Evolutionary conservation across 2,329 filamentous ascomycete species (phyloP), one percentile per base, ranked within the genome.

Genomic region (Sporothrix mexicana): DNA sequence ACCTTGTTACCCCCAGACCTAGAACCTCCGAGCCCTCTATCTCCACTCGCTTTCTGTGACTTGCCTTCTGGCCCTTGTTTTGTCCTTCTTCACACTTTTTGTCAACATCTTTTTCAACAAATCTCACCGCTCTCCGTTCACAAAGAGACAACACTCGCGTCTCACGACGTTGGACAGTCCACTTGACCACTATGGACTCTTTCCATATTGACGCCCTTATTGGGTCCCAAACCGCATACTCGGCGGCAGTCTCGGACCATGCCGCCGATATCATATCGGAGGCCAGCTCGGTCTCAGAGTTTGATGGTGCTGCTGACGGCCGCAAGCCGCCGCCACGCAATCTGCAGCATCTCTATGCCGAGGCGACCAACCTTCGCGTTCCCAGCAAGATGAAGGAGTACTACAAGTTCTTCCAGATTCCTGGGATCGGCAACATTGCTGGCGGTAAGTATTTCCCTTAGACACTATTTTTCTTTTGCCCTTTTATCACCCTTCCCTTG

Each of bases 341-440:
- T 80, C 85, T 97, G 74, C 92, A 90, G 77, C 93, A 97, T 80
- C 91, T 95, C 79, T 91, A 91, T 77, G 95, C 93, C 0, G 85
- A 88, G 73, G 85, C 89, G 61, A 92, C 93, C 66, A 90, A 87
- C 78, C 86, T 88, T 64, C 87, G 93, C 9, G 77, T 84, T 7
- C 84, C 88, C 7, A 96, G 90, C 78, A 84, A 84, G 59, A 87
- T 97, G 80, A 97, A 97, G 84, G 69, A 86, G 51, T 93, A 95
- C 81, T 97, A 97, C 85, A 94, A 93, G 81, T 97, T 93, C 82
- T 96, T 96, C 77, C 75, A 80, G 76, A 88, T 90, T 69, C 88
- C 88, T 0, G 87, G 87, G n/a, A 87, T 91, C 74, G 85, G 83
- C 45, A 90, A 91, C 76, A 78, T 91, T 62, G 88, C 88, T 73